Evolutionary conservation across 2,329 filamentous ascomycete species (phyloP).

Genomic region (Colletotrichum navitas): DNA sequence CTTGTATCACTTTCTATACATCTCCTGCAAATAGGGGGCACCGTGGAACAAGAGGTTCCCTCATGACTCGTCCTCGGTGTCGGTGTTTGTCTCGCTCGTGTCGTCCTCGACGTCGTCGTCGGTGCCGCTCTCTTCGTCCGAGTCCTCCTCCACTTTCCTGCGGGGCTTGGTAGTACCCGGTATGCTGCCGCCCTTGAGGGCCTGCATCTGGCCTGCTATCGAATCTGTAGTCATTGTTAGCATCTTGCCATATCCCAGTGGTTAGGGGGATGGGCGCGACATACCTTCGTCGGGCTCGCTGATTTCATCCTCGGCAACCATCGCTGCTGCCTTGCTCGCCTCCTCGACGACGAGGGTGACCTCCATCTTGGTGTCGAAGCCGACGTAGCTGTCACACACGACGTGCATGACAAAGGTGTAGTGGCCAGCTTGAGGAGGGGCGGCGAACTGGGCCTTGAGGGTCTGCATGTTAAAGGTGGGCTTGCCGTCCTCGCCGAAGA

Average conservation of each 20-base stretch:
- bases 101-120: constrained; percentile 80
- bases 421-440: constrained; percentile 89
- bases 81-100: constrained; percentile 77
- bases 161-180: constrained; percentile 67
- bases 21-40: neutral
- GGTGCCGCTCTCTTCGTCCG: constrained; percentile 86
- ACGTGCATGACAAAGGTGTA: constrained; percentile 97
- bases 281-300: constrained; percentile 97
- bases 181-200: constrained; percentile 78
- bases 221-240: constrained; percentile 72
- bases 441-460: constrained; percentile 96
- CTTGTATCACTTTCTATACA: constrained; percentile 17
- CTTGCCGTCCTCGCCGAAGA: constrained; percentile 82
- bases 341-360: constrained; percentile 92
- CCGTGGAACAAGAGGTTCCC: neutral
- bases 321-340: constrained; percentile 83
- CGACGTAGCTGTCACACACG: constrained; percentile 94
- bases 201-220: constrained; percentile 90
- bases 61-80: constrained; percentile 73
- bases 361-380: constrained; percentile 92
- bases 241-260: neutral
- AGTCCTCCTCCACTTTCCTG: constrained; percentile 68
- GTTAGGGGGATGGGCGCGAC: constrained; percentile 42
- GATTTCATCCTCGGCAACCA: constrained; percentile 92
- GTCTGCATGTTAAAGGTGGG: constrained; percentile 97